Evolutionary conservation across 2,329 filamentous ascomycete species (phyloP).

Genomic region (Phaeosphaeriaceae sp.): DNA sequence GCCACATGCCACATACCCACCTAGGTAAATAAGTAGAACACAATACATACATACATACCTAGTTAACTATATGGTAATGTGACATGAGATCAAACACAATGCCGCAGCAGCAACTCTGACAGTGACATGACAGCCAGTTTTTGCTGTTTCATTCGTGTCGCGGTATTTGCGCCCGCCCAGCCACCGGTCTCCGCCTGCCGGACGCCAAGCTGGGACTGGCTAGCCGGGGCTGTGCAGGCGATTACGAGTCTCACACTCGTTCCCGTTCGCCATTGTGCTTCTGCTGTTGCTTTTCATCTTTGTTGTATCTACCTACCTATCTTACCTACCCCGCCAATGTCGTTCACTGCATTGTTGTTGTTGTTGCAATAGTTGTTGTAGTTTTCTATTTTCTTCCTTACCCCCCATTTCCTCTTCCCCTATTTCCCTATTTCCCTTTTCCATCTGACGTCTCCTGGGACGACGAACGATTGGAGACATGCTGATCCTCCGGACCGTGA

Average conservation of each 20-base stretch:
- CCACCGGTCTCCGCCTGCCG: slow-evolving; percentile 16
- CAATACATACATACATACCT: too few species aligned
- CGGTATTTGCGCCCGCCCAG: slow-evolving; percentile 29
- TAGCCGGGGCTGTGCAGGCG: slow-evolving; percentile 26
- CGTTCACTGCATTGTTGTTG: slow-evolving; percentile 32
- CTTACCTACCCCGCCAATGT: slow-evolving; percentile 29
- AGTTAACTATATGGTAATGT: too few species aligned
- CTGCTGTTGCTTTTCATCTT: slow-evolving; percentile 1
- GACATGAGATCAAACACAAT: too few species aligned
- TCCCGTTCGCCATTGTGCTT: slow-evolving; percentile 19
- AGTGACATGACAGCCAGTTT: neutral
- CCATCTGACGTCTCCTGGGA: slow-evolving; percentile 17
- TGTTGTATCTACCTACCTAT: slow-evolving; percentile 6
- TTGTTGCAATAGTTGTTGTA: slow-evolving; percentile 8
- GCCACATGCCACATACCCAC: too few species aligned
- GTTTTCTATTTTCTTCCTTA: neutral
- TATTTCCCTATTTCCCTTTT: slow-evolving; percentile 26
- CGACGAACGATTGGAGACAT: slow-evolving; percentile 16
- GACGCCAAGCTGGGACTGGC: slow-evolving; percentile 19
- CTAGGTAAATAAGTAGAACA: too few species aligned
- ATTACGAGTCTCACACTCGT: slow-evolving; percentile 26
- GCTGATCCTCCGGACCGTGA: slow-evolving; percentile 33
- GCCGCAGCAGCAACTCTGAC: neutral
- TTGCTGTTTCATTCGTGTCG: slow-evolving; percentile 27
- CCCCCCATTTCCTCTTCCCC: slow-evolving; percentile 5